Evolutionary conservation across 2,329 filamentous ascomycete genomes (phyloP), one percentile per base, ranked within the genome.

Genomic region (Neopestalotiopsis clavispora): DNA sequence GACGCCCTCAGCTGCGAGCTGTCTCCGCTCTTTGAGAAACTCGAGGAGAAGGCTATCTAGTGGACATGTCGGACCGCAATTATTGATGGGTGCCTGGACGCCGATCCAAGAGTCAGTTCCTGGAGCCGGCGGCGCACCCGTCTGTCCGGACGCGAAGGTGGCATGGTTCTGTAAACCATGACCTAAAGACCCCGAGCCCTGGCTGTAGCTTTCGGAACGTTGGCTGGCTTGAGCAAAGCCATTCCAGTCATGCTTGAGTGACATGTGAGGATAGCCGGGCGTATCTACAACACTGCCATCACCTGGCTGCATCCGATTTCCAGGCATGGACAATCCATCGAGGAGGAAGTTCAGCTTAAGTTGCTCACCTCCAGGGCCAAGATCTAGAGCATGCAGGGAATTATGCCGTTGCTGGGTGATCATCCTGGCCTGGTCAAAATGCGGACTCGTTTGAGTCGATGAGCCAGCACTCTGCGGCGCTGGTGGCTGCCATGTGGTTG

Each of bases 31-130:
- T 32, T 88, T 85, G 34, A 96, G 85, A 75, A 96, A 97, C 76
- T 95, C 91, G 30, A 95, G 86, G 59, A 97, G 86, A n/a, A 97
- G 87, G 57, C 84, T 85, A 76, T 97, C 94, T 1, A 97, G 85
- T 0, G 93, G 89, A 77, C 93, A 96, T 0, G 93, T 94, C 1
- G 93, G 87, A 1, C 85, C 78, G 23, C 87, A 84, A 75, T 94
- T 93, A 70, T 85, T 86, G 63, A 91, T 81, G 42, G 86, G 80
- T 10, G 80, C 78, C 63, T 79, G 65, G 60, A 69, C 57, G 7
- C 68, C 69, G 45, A 68, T 42, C 72, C 74, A 75, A 2, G 73
- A 66, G n/a, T 58, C 64, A 64, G 66, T n/a, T 58, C 56, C 49
- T 45, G 68, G 59, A 49, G 30, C 62, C 59, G 32, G 30, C 23